Evolutionary conservation across 1,284 basidiomycete genomes (phyloP), one percentile per base, ranked within the genome.

Genomic region (Athelia sp.): DNA sequence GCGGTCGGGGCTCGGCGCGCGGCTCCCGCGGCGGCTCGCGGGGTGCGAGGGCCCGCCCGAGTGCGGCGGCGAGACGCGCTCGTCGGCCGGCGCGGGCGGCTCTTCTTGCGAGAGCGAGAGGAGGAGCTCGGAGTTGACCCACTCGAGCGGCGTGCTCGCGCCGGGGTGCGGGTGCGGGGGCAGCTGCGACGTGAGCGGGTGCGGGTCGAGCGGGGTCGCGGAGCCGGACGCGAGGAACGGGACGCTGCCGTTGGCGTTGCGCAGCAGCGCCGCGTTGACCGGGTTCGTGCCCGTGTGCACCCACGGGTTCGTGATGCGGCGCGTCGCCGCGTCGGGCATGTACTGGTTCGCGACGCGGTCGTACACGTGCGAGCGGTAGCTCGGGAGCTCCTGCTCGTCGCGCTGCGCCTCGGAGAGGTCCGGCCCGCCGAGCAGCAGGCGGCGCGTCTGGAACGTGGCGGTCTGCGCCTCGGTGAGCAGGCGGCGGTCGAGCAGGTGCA

Each of bases 311-410:
- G 75, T 69, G 26, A 87, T 76, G 23, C 86, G 80, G 61, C 87
- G 74, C 11, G 84, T 83, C 6, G 75, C 75, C 11, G 74, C 66
- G 45, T 85, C 84, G 0, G 83, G 77, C 3, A 87, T 64, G 55
- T 73, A 85, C 75, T 84, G 81, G 59, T 91, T 87, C 35, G 93
- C 91, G 34, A 97, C 82, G 31, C 93, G 81, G 64, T 97, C 93
- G 43, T 90, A 82, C 11, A 97, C 83, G 66, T 97, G 93, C 46
- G 90, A 82, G 18, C 75, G 79, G 67, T 96, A 97, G 54, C 87
- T 90, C 0, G 91, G 94, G 13, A 94, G 77, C 61, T 93, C 87
- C 50, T 78, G 69, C 44, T 86, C 89, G 21, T 79, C 80, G 44
- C 81, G 77, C 6, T 74, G 67, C 31, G 77, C 73, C 1, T 69